A percentile compares a stretch with the other conserved stretches of the same genome.
Evolutionary conservation across 192 early-diverging fungal genomes (phyloP).

Genomic region (Geranomyces michiganensis): DNA sequence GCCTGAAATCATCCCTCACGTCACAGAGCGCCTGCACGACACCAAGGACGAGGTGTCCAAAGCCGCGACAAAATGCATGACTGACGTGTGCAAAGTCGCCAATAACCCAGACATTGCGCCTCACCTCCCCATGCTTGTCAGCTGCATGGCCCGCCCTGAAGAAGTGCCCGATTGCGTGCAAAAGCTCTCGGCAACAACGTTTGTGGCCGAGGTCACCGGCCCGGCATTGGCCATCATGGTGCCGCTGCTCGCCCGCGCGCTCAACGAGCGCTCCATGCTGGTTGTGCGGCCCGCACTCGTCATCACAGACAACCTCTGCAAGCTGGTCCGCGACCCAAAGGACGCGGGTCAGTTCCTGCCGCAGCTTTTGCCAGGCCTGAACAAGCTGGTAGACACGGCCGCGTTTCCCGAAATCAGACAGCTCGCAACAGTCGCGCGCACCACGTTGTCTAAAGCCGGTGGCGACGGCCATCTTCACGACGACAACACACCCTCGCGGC

Average conservation of each 20-base stretch:
- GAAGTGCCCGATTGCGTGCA: constrained; percentile 74
- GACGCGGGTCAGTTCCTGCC: constrained; percentile 80
- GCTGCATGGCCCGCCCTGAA: constrained; percentile 74
- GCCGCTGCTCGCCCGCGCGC: constrained; percentile 53
- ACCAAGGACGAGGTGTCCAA: constrained; percentile 67
- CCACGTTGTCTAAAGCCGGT: constrained; percentile 59
- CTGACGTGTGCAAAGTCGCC: constrained; percentile 66
- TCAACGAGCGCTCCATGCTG: constrained; percentile 65
- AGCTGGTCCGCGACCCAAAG: constrained; percentile 74
- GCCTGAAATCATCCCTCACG: constrained; percentile 68
- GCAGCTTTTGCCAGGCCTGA: constrained; percentile 72
- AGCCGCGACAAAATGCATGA: constrained; percentile 67
- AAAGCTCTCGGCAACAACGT: constrained; percentile 73
- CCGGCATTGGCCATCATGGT: constrained; percentile 80
- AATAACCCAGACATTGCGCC: constrained; percentile 79
- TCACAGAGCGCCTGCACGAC: constrained; percentile 77
- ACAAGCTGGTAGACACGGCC: constrained; percentile 71
- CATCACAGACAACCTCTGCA: constrained; percentile 84
- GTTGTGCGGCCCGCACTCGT: constrained; percentile 71
- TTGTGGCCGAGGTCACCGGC: constrained; percentile 71
- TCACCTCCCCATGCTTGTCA: constrained; percentile 71
- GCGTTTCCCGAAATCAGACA: constrained; percentile 70
- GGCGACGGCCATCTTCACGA: too few species aligned
- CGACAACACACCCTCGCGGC: constrained; percentile 3
- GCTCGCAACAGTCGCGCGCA: constrained; percentile 61